Conservation (phyloP, 352 stramenopile species). For the Globisporangium recalcitrans region DNA sequence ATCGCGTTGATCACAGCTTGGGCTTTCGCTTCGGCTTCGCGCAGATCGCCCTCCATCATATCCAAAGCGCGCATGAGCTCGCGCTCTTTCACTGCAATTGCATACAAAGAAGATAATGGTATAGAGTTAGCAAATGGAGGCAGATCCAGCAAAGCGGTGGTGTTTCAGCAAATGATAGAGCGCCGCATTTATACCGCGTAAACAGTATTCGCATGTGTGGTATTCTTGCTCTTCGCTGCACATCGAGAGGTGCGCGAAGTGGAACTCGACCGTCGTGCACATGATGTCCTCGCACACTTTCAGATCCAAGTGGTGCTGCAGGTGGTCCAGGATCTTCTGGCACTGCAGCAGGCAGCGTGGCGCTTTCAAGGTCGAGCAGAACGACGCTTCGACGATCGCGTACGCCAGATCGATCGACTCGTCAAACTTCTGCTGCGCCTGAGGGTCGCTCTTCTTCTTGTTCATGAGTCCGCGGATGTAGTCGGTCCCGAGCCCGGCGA, state of each 20-base stretch:
- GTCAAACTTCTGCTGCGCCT: constrained; percentile 31
- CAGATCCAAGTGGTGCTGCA: constrained; percentile 59
- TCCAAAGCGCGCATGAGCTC: constrained; percentile 41
- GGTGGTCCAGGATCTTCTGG: constrained; percentile 45
- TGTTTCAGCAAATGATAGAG: not conserved
- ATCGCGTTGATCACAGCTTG: constrained; percentile 51
- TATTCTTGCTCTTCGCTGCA: constrained; percentile 31
- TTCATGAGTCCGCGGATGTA: constrained; percentile 13
- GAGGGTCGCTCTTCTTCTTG: constrained; percentile 8
- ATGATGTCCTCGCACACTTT: constrained; percentile 45
- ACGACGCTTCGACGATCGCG: constrained; percentile 57
- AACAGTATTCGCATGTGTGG: constrained; percentile 48
- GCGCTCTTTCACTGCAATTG: constrained; percentile 34
- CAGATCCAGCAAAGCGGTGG: not conserved
- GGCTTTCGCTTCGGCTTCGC: constrained; percentile 45
- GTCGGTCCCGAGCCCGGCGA: not conserved
- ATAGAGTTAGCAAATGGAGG: not conserved
- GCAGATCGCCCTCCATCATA: constrained; percentile 43
- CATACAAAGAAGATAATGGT: not conserved
- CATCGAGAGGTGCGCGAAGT: constrained; percentile 52
- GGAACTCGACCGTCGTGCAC: constrained; percentile 51
- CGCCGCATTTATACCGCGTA: constrained; percentile 34
- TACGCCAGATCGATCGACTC: constrained; percentile 38
- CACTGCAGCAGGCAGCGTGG: constrained; percentile 47
- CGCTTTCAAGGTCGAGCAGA: constrained; percentile 46